Evolutionary conservation across 495 filamentous ascomycete species (phyloP).

Genomic region (Endocarpon pusillum): DNA sequence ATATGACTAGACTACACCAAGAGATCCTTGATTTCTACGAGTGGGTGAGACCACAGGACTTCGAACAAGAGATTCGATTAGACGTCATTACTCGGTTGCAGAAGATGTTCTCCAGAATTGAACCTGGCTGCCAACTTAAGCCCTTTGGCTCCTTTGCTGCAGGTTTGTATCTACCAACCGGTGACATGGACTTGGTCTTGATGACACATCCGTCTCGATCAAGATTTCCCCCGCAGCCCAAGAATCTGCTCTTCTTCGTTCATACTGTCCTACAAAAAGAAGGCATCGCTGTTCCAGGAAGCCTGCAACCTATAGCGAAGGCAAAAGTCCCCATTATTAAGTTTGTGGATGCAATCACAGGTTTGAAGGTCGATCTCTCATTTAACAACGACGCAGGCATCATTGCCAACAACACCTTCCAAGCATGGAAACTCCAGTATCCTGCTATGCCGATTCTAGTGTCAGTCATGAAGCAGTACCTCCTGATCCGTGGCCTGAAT

Average conservation of each 20-base stretch:
- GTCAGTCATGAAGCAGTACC: slow-evolving; percentile 77
- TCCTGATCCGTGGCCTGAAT: slow-evolving; percentile 75
- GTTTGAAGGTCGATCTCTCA: slow-evolving; percentile 71
- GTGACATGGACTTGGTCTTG: slow-evolving; percentile 86
- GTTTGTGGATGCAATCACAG: slow-evolving; percentile 55
- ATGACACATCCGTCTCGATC: slow-evolving; percentile 31
- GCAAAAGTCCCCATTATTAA: slow-evolving; percentile 93
- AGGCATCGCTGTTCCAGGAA: slow-evolving; percentile 30
- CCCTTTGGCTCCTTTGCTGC: slow-evolving; percentile 86
- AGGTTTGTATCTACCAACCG: slow-evolving; percentile 76
- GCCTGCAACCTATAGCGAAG: slow-evolving; percentile 44
- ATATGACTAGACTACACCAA: slow-evolving; percentile 45
- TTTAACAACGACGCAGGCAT: slow-evolving; percentile 83
- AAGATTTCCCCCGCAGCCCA: too few relatives aligned
- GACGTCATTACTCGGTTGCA: slow-evolving; percentile 52
- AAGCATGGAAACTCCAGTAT: slow-evolving; percentile 55
- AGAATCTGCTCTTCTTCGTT: neutral
- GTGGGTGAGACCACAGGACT: slow-evolving; percentile 57
- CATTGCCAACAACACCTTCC: slow-evolving; percentile 59
- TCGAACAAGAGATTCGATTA: slow-evolving; percentile 55
- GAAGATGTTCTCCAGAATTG: slow-evolving; percentile 29
- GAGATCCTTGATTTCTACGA: slow-evolving; percentile 79
- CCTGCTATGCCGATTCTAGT: slow-evolving; percentile 73
- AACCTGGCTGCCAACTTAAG: slow-evolving; percentile 39
- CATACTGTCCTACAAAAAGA: slow-evolving; percentile 25